Conservation (phyloP, 441 rosid species). For the Euphorbia schlechtendalii region DNA sequence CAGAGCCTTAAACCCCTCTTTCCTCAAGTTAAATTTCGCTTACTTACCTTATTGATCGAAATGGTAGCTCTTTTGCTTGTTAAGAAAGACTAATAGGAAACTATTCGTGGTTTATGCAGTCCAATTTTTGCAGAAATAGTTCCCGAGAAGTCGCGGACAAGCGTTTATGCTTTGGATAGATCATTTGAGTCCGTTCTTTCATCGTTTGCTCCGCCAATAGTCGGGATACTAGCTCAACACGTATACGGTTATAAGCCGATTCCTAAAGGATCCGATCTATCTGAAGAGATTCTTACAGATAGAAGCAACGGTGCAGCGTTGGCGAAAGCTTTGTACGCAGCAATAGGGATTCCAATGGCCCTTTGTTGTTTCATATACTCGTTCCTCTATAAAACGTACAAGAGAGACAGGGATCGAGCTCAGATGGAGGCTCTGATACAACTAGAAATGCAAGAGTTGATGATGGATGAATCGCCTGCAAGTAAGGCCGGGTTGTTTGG, state of each 20-base stretch:
- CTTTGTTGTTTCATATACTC: constrained; percentile 44
- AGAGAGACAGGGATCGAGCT: constrained; percentile 35
- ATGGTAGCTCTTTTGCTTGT: no score
- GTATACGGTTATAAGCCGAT: constrained; percentile 40
- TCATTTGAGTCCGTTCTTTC: constrained; percentile 37
- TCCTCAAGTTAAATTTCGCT: no score
- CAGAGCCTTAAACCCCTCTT: no score
- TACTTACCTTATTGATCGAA: no score
- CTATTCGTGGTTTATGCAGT: constrained; percentile 24
- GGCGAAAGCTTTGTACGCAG: constrained; percentile 38
- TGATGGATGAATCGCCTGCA: constrained; percentile 20
- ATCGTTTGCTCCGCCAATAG: constrained; percentile 38
- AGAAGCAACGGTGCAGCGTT: constrained; percentile 37
- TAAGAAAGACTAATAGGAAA: not conserved
- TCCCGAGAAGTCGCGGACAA: constrained; percentile 40
- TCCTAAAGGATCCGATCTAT: constrained; percentile 22
- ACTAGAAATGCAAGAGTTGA: constrained; percentile 35
- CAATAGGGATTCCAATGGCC: constrained; percentile 39
- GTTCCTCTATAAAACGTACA: constrained; percentile 36
- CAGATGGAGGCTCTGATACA: constrained; percentile 37
- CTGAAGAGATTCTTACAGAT: constrained; percentile 29
- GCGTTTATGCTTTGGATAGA: constrained; percentile 39
- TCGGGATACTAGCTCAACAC: constrained; percentile 40
- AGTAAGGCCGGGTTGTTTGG: constrained; percentile 9
- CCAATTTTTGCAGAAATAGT: constrained; percentile 50